Conservation (phyloP, 2,329 filamentous ascomycete genomes). For the Periconia sp. region DNA sequence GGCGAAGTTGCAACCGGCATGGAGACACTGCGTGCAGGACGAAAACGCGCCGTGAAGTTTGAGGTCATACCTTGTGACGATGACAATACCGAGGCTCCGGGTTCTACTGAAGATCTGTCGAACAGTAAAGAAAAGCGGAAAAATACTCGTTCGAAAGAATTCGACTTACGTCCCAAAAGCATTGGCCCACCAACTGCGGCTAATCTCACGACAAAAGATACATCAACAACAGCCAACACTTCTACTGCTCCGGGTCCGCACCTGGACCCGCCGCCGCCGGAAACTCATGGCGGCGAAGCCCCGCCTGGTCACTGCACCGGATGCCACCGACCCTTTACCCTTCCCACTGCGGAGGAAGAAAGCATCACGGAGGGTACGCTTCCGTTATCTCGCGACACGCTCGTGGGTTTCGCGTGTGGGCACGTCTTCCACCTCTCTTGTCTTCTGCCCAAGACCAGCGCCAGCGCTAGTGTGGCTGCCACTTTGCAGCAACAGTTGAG, state of each 20-base stretch:
- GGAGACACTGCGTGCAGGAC: slow-evolving; percentile 74
- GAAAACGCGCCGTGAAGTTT: slow-evolving; percentile 86
- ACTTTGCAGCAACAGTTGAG: slow-evolving; percentile 48
- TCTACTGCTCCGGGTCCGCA: slow-evolving; percentile 19
- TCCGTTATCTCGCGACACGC: slow-evolving; percentile 56
- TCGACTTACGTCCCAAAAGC: slow-evolving; percentile 31
- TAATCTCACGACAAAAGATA: slow-evolving; percentile 24
- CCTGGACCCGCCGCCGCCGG: slow-evolving; percentile 22
- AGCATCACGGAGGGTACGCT: slow-evolving; percentile 25
- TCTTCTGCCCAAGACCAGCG: slow-evolving; percentile 54
- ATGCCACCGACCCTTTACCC: slow-evolving; percentile 33
- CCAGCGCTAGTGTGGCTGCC: slow-evolving; percentile 46
- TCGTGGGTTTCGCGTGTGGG: slow-evolving; percentile 79
- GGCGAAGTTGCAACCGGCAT: slow-evolving; percentile 87
- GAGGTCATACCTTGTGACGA: slow-evolving; percentile 62
- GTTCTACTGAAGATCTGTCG: not conserved
- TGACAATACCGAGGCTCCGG: slow-evolving; percentile 3
- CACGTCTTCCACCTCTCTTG: slow-evolving; percentile 80
- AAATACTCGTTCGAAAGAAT: slow-evolving; percentile 12
- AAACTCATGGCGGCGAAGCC: slow-evolving; percentile 24
- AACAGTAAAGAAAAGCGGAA: slow-evolving; percentile 2
- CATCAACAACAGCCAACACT: slow-evolving; percentile 20
- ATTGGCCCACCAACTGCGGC: slow-evolving; percentile 30
- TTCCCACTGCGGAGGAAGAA: slow-evolving; percentile 34
- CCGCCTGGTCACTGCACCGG: slow-evolving; percentile 38